Percentiles rank a stretch among this genome's conserved stretches.
Evolutionary conservation across 805 yeast species (phyloP).

Genomic region (Yarrowia porcina): DNA sequence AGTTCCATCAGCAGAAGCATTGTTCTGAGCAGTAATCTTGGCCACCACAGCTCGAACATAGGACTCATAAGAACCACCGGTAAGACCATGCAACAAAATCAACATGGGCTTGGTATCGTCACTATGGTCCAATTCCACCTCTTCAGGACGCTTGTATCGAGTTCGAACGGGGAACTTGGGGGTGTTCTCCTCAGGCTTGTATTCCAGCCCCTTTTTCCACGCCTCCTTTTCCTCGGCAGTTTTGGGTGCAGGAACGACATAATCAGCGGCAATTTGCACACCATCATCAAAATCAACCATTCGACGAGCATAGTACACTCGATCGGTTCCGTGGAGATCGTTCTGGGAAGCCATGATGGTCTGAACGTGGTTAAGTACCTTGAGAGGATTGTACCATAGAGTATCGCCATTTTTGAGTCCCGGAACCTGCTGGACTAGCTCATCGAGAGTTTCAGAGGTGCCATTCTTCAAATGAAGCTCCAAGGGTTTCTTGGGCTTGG

Average conservation of each 20-base stretch:
- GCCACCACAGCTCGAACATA: conserved; percentile 61
- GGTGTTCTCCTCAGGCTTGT: conserved; percentile 36
- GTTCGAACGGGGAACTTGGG: conserved; percentile 51
- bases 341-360: conserved; percentile 65
- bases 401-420: conserved; percentile 48
- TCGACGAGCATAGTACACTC: conserved; percentile 74
- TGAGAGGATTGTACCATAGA: conserved; percentile 58
- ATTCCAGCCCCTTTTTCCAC: conserved; percentile 35
- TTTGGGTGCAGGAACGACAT: conserved; percentile 48
- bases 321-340: conserved; percentile 50
- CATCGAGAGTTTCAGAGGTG: conserved; percentile 30
- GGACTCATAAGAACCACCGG: conserved; percentile 83
- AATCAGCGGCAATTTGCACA: conserved; percentile 72
- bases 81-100: conserved; percentile 69
- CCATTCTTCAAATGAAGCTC: conserved; percentile 27
- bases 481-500: conserved; percentile 24
- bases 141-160: conserved; percentile 49
- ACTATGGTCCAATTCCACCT: conserved; percentile 38
- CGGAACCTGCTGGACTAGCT: conserved; percentile 44
- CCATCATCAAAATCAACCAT: conserved; percentile 62
- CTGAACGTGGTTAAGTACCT: conserved; percentile 73
- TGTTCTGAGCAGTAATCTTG: conserved; percentile 37
- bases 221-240: conserved; percentile 35
- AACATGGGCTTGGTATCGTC: conserved; percentile 54
- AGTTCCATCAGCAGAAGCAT: conserved; percentile 1